A percentile compares a stretch with the other conserved stretches of the same genome.
Evolutionary conservation across 192 early-diverging fungal genomes (phyloP).

Genomic region (Ramicandelaber brevisporus): DNA sequence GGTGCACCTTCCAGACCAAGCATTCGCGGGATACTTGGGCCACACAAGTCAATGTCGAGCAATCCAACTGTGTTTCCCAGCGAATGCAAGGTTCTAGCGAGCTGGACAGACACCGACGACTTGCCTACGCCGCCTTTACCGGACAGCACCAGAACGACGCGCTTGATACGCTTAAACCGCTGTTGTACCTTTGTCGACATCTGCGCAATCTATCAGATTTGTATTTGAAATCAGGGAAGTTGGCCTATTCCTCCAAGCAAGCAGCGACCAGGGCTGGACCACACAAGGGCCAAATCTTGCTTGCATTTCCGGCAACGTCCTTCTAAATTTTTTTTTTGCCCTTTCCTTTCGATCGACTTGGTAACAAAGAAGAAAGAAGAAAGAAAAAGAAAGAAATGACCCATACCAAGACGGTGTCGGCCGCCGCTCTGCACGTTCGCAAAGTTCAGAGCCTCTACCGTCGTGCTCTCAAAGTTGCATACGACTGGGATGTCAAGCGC

Average conservation of each 20-base stretch:
- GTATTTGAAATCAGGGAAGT: no score
- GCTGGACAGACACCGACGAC: conserved; percentile 70
- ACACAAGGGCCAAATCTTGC: no score
- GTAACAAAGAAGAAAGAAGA: no score
- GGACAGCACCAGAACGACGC: conserved; percentile 83
- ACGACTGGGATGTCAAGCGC: conserved; percentile 2
- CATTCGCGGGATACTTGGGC: conserved; percentile 91
- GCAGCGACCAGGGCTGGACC: no score
- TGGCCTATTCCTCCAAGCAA: no score
- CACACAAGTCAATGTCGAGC: conserved; percentile 92
- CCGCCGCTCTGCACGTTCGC: no score
- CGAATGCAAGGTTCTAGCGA: conserved; percentile 37
- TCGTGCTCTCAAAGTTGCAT: background rate
- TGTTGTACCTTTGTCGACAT: conserved; percentile 6
- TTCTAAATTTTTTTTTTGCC: no score
- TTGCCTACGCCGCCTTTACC: conserved; percentile 99
- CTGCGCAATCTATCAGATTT: no score
- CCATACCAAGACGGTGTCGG: no score
- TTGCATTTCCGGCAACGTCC: no score
- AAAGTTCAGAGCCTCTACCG: conserved; percentile 3
- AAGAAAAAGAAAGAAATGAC: no score
- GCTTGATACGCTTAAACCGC: conserved; percentile 28
- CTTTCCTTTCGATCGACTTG: no score
- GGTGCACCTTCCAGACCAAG: conserved; percentile 66
- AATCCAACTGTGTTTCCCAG: conserved; percentile 56